These are phyloP conservation scores for Takakia lepidozioides DNA, from an alignment of 225 moss, liverwort and hornwort genomes.

Conservation along the genomic window DNA sequence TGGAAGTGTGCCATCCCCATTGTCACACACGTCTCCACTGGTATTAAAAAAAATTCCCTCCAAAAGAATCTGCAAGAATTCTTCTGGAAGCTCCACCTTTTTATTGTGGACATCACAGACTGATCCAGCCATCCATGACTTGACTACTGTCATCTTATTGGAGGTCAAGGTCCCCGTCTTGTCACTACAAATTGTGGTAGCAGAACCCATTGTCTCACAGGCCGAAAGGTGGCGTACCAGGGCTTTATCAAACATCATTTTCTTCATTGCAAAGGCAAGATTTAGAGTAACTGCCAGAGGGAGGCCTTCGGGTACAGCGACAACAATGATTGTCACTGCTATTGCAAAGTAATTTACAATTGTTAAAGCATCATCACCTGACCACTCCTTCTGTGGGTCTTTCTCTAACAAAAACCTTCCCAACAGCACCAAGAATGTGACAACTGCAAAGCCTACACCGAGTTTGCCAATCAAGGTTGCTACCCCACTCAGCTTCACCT, in stretches of 20 bases:
- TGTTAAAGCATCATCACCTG: neutral
- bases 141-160: slow-evolving; percentile 13
- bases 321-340: slow-evolving; percentile 15
- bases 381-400: slow-evolving; percentile 1
- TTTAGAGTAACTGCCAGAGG: slow-evolving; percentile 18
- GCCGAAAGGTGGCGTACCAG: slow-evolving; percentile 17
- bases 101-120: slow-evolving; percentile 4
- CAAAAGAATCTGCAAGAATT: slow-evolving; percentile 3
- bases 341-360: slow-evolving; percentile 15
- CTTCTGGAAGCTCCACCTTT: slow-evolving; percentile 1
- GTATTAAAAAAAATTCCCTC: slow-evolving; percentile 13
- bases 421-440: slow-evolving; percentile 11
- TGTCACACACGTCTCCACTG: slow-evolving; percentile 8
- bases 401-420: slow-evolving; percentile 8
- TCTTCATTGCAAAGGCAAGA: slow-evolving; percentile 19
- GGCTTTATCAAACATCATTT: slow-evolving; percentile 18
- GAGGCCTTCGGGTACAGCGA: slow-evolving; percentile 19
- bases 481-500: slow-evolving; percentile 18
- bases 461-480: slow-evolving; percentile 15
- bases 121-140: slow-evolving; percentile 9
- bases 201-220: slow-evolving; percentile 15
- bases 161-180: slow-evolving; percentile 17
- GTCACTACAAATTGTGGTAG: slow-evolving; percentile 16
- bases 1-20: slow-evolving; percentile 6
- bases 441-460: slow-evolving; percentile 8